These are phyloP conservation scores for Termitomyces sp. DNA, from an alignment of 768 basidiomycete genomes.

Conservation along the genomic window DNA sequence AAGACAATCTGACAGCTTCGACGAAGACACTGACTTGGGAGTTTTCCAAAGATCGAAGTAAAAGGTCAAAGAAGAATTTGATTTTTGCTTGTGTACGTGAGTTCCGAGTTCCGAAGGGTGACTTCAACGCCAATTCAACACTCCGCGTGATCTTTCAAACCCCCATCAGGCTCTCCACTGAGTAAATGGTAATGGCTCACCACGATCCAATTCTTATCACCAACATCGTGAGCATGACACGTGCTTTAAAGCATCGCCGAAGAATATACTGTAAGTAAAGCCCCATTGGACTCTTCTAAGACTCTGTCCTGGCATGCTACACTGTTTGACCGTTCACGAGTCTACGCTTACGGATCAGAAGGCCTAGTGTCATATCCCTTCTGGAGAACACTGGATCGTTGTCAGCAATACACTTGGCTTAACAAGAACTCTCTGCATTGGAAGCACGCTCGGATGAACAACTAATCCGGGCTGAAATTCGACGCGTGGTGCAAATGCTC, in stretches of 20 bases:
- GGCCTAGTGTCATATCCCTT: background rate
- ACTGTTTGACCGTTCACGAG: background rate
- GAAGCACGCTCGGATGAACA: background rate
- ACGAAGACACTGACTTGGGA: background rate
- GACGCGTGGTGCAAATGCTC: background rate
- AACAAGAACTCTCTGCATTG: background rate
- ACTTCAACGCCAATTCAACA: background rate
- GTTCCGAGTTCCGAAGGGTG: background rate
- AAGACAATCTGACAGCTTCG: no score
- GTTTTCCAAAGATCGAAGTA: background rate
- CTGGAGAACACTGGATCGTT: background rate
- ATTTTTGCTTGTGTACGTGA: background rate
- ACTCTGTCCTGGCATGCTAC: slow-evolving; percentile 2
- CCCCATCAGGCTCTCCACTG: background rate
- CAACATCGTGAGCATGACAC: background rate
- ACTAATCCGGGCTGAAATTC: background rate
- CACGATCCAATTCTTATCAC: background rate
- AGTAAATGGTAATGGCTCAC: background rate
- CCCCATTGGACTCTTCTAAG: background rate
- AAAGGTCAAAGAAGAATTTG: background rate
- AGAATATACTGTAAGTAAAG: background rate
- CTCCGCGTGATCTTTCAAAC: background rate
- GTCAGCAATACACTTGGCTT: slow-evolving; percentile 8
- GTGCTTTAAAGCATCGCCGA: background rate
- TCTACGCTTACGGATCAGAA: slow-evolving; percentile 1